These are phyloP conservation scores for Spizellomyces sp. DNA, from an alignment of 192 early-diverging fungal species.

Conservation along the genomic window DNA sequence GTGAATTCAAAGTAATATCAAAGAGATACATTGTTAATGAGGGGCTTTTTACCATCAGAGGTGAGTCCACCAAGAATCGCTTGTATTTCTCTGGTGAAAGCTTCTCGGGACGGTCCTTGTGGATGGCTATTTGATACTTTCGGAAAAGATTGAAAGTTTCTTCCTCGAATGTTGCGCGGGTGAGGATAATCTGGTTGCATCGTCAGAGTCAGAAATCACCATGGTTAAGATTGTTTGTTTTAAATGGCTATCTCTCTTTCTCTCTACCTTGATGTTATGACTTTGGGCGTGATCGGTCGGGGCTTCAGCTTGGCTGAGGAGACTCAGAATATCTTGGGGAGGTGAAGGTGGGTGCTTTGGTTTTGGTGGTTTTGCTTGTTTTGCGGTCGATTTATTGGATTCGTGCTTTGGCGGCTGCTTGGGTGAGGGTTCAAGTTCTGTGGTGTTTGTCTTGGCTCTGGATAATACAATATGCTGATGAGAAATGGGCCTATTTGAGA, in stretches of 20 bases:
- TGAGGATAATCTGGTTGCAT: slow-evolving; percentile 53
- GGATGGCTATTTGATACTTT: slow-evolving; percentile 82
- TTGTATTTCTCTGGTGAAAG: slow-evolving; percentile 53
- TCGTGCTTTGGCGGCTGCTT: too few relatives aligned
- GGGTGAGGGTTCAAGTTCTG: not conserved
- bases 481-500: too few relatives aligned
- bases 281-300: slow-evolving; percentile 2
- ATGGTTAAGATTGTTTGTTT: not conserved
- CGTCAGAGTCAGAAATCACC: not conserved
- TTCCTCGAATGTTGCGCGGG: slow-evolving; percentile 66
- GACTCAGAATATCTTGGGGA: not conserved
- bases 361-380: slow-evolving; percentile 7
- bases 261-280: slow-evolving; percentile 40
- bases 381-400: not conserved
- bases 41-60: slow-evolving; percentile 43
- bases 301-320: slow-evolving; percentile 20
- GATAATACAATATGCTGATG: too few relatives aligned
- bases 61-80: slow-evolving; percentile 78
- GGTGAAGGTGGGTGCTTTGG: not conserved
- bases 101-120: slow-evolving; percentile 67
- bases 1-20: not conserved
- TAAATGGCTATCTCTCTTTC: too few relatives aligned
- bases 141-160: slow-evolving; percentile 77
- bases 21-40: not conserved
- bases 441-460: not conserved